Conservation (phyloP, 2,329 filamentous ascomycete species). For the Aspergillus costaricaensis region DNA sequence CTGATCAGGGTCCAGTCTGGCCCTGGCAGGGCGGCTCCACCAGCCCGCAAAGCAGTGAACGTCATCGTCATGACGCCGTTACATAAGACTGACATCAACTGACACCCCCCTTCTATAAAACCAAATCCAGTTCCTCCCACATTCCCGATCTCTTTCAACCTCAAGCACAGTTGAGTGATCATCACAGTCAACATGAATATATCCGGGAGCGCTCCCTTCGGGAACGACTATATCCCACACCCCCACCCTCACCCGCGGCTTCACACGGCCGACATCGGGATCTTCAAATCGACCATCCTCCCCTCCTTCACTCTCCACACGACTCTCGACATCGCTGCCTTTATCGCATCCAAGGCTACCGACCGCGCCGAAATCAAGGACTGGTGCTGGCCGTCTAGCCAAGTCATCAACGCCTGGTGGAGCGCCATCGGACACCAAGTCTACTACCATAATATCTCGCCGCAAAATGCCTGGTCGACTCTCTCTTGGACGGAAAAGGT, state of each 20-base stretch:
- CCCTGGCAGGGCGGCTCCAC: not conserved
- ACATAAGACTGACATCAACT: constrained; percentile 26
- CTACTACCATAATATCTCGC: constrained; percentile 47
- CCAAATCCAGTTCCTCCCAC: not conserved
- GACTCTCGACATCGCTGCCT: constrained; percentile 55
- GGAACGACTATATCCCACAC: not conserved
- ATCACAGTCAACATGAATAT: constrained; percentile 5
- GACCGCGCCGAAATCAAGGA: constrained; percentile 63
- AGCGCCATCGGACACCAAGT: constrained; percentile 58
- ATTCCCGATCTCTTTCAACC: not conserved
- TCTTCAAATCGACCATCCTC: constrained; percentile 55
- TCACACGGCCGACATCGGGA: constrained; percentile 46
- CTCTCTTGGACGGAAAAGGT: constrained; percentile 59
- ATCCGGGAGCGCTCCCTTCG: constrained; percentile 12
- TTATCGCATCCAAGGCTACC: constrained; percentile 54
- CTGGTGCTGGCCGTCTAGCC: constrained; percentile 58
- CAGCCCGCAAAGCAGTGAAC: not conserved
- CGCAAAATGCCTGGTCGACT: constrained; percentile 49
- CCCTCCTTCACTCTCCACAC: constrained; percentile 59
- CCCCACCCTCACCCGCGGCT: not conserved
- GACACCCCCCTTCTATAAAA: not conserved
- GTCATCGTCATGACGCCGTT: constrained; percentile 13
- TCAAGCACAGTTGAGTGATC: not conserved
- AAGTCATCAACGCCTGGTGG: constrained; percentile 63
- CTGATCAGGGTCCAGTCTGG: not conserved